Evolutionary conservation across 768 basidiomycete species (phyloP).

Genomic region (Cystobasidium tubakii): DNA sequence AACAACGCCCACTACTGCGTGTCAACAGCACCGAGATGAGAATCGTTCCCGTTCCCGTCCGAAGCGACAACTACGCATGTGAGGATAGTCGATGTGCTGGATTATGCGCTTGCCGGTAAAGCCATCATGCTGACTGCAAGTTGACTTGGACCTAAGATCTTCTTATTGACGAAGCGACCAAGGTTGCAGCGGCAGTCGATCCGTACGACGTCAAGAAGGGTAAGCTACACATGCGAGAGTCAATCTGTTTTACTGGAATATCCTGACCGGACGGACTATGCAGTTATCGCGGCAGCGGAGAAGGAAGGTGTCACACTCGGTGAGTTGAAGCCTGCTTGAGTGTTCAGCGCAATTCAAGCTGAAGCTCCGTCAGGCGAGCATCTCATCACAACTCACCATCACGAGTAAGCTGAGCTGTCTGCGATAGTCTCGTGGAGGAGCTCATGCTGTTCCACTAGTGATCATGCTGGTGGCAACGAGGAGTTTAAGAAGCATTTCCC

Average conservation of each 20-base stretch:
- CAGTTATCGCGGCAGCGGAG: constrained; percentile 60
- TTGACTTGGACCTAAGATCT: constrained; percentile 54
- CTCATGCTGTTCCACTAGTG: not conserved
- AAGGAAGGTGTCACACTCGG: constrained; percentile 62
- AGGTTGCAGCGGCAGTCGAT: constrained; percentile 68
- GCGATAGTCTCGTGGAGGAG: not conserved
- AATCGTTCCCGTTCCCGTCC: constrained; percentile 70
- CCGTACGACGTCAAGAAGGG: constrained; percentile 57
- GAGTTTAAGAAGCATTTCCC: constrained; percentile 50
- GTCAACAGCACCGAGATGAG: constrained; percentile 55
- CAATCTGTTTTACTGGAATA: not conserved
- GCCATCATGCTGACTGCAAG: not conserved
- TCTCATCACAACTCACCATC: constrained; percentile 64
- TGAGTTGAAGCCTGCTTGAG: constrained; percentile 50
- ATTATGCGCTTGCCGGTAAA: not conserved
- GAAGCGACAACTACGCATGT: constrained; percentile 59
- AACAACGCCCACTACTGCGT: not conserved
- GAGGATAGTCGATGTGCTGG: not conserved
- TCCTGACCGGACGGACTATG: not conserved
- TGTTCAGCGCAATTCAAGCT: not conserved
- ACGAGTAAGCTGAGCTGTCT: constrained; percentile 18
- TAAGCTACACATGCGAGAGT: not conserved
- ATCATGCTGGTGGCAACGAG: constrained; percentile 40
- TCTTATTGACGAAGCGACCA: constrained; percentile 63
- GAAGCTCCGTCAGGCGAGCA: constrained; percentile 13